Percentiles rank a stretch among this genome's conserved stretches.
Conservation (phyloP, 805 yeast species). For the Komagataella ulmi region DNA sequence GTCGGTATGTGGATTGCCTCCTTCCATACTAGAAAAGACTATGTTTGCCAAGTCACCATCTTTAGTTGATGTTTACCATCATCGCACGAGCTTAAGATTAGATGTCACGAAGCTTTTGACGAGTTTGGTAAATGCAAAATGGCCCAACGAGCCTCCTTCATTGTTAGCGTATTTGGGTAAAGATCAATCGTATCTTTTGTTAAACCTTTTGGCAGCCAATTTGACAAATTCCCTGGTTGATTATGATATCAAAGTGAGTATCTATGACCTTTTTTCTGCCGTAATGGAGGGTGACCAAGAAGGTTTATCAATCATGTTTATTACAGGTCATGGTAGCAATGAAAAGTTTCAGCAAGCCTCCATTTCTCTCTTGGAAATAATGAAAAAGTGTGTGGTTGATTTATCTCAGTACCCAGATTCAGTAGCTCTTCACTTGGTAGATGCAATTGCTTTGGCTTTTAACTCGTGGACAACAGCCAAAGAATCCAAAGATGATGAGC, state of each 20-base stretch:
- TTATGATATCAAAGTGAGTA: slow-evolving; percentile 33
- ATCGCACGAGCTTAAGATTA: slow-evolving; percentile 31
- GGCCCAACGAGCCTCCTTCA: slow-evolving; percentile 60
- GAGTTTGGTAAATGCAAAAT: slow-evolving; percentile 37
- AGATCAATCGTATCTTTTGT: slow-evolving; percentile 42
- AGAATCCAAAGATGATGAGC: slow-evolving; percentile 33
- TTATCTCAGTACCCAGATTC: slow-evolving; percentile 44
- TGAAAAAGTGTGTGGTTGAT: slow-evolving; percentile 40
- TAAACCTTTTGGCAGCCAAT: slow-evolving; percentile 47
- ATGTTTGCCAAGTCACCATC: slow-evolving; percentile 41
- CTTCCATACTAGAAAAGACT: slow-evolving; percentile 53
- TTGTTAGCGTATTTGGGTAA: slow-evolving; percentile 69
- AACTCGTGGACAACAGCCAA: slow-evolving; percentile 66
- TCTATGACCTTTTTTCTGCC: slow-evolving; percentile 54
- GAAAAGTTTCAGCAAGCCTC: slow-evolving; percentile 9
- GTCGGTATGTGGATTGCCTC: slow-evolving; percentile 27
- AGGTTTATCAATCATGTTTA: slow-evolving; percentile 58
- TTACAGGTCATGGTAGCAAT: slow-evolving; percentile 42
- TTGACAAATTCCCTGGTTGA: slow-evolving; percentile 43
- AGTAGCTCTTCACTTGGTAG: slow-evolving; percentile 55
- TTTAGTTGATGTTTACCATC: slow-evolving; percentile 44
- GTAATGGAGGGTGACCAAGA: slow-evolving; percentile 64
- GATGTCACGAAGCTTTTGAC: slow-evolving; percentile 43
- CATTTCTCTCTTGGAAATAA: slow-evolving; percentile 36
- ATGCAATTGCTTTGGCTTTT: slow-evolving; percentile 61